Conservation (phyloP, 371 early-diverging fungal species). For the Haplosporangium sp. region DNA sequence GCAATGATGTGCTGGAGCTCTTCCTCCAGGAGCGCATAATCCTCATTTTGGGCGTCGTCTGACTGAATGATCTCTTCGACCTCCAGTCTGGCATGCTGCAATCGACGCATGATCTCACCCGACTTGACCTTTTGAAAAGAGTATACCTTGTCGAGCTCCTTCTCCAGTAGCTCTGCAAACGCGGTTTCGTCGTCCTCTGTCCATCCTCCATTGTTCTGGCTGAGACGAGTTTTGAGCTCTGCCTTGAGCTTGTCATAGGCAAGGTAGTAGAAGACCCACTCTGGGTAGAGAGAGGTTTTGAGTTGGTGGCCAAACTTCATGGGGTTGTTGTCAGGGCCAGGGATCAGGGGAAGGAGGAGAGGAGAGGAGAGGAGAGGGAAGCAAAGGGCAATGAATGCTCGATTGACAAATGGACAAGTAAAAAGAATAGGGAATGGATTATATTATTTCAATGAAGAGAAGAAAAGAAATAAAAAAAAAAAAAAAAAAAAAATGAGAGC, state of each 20-base stretch:
- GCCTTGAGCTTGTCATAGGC: conserved; percentile 93
- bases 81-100: conserved; percentile 78
- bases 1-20: conserved; percentile 85
- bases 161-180: conserved; percentile 88
- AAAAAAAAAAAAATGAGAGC: neutral
- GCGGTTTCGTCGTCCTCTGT: conserved; percentile 86
- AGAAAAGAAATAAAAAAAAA: neutral
- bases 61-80: conserved; percentile 62
- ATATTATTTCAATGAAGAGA: conserved; percentile 1
- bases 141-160: conserved; percentile 94
- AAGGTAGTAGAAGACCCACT: conserved; percentile 92
- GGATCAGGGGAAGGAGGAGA: neutral
- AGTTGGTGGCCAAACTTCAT: conserved; percentile 98
- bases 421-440: neutral
- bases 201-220: conserved; percentile 58
- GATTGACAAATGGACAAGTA: neutral
- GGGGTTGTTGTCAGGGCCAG: conserved; percentile 2
- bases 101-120: conserved; percentile 85
- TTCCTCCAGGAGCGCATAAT: conserved; percentile 73
- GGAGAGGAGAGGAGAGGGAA: conserved; percentile 1
- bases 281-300: conserved; percentile 81
- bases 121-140: conserved; percentile 91
- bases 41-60: conserved; percentile 64
- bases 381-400: neutral
- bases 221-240: conserved; percentile 72